A percentile compares a stretch with the other conserved stretches of the same genome.
Evolutionary conservation across 2,329 filamentous ascomycete genomes (phyloP).

Genomic region (Sporothrix globosa): DNA sequence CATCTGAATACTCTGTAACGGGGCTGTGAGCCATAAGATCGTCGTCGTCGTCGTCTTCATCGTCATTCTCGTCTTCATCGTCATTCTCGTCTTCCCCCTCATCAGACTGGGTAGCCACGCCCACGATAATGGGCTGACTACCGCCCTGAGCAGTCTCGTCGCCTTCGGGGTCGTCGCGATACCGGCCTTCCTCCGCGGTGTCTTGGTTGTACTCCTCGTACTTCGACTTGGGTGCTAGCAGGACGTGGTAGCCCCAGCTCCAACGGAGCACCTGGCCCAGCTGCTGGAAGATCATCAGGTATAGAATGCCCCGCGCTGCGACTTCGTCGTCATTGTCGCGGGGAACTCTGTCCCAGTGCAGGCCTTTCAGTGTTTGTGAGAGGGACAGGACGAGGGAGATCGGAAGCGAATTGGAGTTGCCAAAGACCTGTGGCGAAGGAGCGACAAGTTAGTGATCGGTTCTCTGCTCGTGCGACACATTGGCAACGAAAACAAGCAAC

Average conservation of each 20-base stretch:
- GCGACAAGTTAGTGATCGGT: neutral
- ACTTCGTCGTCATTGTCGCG: conserved; percentile 96
- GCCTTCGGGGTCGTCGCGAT: conserved; percentile 52
- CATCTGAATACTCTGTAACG: conserved; percentile 50
- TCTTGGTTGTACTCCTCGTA: conserved; percentile 67
- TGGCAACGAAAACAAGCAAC: neutral
- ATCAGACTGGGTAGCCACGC: neutral
- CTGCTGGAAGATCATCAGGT: conserved; percentile 96
- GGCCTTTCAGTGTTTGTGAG: conserved; percentile 84
- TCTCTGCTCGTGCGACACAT: neutral
- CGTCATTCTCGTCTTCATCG: conserved; percentile 41
- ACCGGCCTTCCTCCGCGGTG: conserved; percentile 61
- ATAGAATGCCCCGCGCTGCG: conserved; percentile 88
- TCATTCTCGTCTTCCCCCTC: conserved; percentile 42
- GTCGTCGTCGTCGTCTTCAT: conserved; percentile 47
- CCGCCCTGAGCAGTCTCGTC: conserved; percentile 50
- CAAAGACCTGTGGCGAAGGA: conserved; percentile 67
- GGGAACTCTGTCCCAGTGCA: conserved; percentile 91
- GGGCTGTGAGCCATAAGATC: conserved; percentile 41
- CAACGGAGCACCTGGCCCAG: conserved; percentile 92
- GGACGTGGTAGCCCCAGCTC: conserved; percentile 97
- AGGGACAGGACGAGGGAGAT: conserved; percentile 95
- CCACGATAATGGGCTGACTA: conserved; percentile 52
- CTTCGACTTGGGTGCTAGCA: conserved; percentile 81
- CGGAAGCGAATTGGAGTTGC: conserved; percentile 96